Conservation (phyloP, 805 yeast genomes). For the Ogataea naganishii region DNA sequence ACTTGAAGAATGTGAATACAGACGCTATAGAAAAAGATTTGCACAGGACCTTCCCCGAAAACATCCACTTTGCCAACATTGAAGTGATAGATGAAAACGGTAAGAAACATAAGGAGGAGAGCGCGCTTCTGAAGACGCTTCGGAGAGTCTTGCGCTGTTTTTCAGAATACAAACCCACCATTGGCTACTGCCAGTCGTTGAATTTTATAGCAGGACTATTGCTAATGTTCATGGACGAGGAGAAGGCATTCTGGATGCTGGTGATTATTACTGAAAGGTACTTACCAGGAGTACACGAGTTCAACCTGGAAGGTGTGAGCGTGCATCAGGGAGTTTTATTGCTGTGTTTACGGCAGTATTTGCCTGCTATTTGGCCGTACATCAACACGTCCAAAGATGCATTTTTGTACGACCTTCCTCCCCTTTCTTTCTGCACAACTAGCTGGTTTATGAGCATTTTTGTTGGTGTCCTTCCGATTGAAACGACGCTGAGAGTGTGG, state of each 20-base stretch:
- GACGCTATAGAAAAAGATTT: conserved; percentile 93
- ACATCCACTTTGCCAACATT: conserved; percentile 59
- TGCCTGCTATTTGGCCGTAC: conserved; percentile 71
- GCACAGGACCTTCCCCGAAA: conserved; percentile 93
- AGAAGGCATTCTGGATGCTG: conserved; percentile 90
- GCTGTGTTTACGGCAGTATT: conserved; percentile 74
- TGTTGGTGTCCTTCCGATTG: conserved; percentile 84
- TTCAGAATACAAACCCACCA: conserved; percentile 76
- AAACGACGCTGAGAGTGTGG: conserved; percentile 85
- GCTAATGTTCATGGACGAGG: conserved; percentile 81
- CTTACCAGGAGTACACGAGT: conserved; percentile 86
- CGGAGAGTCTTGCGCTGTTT: conserved; percentile 80
- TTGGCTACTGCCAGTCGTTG: conserved; percentile 94
- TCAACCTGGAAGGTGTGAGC: conserved; percentile 87
- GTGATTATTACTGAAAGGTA: conserved; percentile 80
- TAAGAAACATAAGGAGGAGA: conserved; percentile 32
- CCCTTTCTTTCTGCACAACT: conserved; percentile 86
- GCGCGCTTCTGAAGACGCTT: conserved; percentile 58
- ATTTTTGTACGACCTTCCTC: conserved; percentile 74
- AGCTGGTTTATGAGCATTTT: conserved; percentile 98
- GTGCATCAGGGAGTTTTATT: conserved; percentile 91
- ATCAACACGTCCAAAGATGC: conserved; percentile 28
- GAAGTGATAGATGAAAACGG: conserved; percentile 5
- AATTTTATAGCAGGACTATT: conserved; percentile 87
- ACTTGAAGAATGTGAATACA: conserved; percentile 58